phyloP scores from a whole-genome alignment of 495 filamentous ascomycete genomes.

The Penicillium fimorum region DNA sequence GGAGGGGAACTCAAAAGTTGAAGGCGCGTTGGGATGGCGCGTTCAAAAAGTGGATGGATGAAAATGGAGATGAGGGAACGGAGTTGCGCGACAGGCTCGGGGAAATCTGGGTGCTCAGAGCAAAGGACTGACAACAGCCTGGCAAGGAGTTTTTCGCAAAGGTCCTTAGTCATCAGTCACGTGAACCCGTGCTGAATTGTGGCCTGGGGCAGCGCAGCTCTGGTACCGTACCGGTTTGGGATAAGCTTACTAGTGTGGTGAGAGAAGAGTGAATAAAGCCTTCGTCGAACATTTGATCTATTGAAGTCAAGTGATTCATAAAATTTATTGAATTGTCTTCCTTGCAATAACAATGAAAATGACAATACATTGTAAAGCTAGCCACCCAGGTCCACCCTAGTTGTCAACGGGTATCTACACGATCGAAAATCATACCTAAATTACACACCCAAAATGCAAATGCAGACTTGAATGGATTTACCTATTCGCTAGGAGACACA shows the following conservation, averaged over 20 bases:
- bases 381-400: not conserved
- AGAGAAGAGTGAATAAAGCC: not conserved
- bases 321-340: not conserved
- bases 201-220: constrained; percentile 8
- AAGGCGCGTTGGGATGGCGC: constrained; percentile 36
- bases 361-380: constrained; percentile 7
- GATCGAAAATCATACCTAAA: not conserved
- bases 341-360: not conserved
- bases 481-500: not conserved
- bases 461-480: not conserved
- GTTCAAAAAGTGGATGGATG: constrained; percentile 40
- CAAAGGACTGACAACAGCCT: constrained; percentile 38
- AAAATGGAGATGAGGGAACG: constrained; percentile 47
- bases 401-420: not conserved
- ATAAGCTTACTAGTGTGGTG: not conserved
- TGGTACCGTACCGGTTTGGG: constrained; percentile 5
- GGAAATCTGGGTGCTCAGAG: constrained; percentile 44
- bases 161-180: constrained; percentile 15
- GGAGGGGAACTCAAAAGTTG: constrained; percentile 27
- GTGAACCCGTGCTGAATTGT: constrained; percentile 11
- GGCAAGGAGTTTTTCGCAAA: constrained; percentile 39
- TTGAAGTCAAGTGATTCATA: no score
- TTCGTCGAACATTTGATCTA: no score
- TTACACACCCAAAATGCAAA: not conserved
- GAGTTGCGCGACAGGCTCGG: constrained; percentile 49